These are phyloP conservation scores for Aschersonia sp. DNA, from an alignment of 2,329 filamentous ascomycete species.

Conservation along the genomic window DNA sequence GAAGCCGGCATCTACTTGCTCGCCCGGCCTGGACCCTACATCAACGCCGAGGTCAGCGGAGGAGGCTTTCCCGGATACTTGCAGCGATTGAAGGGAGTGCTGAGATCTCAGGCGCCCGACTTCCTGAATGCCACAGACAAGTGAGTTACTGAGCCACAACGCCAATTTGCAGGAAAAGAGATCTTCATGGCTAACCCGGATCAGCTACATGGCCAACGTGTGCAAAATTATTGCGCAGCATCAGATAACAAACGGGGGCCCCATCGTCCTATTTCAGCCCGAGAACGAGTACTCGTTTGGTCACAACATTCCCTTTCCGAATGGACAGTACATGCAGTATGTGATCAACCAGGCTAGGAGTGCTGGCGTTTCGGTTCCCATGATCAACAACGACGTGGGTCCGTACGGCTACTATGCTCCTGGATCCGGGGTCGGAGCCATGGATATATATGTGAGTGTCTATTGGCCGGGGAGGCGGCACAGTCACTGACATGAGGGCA, in stretches of 20 bases:
- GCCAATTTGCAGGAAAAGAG: too few relatives aligned
- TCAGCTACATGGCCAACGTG: slow-evolving; percentile 45
- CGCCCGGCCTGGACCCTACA: slow-evolving; percentile 57
- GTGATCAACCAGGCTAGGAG: slow-evolving; percentile 53
- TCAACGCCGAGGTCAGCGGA: slow-evolving; percentile 63
- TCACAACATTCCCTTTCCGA: slow-evolving; percentile 40
- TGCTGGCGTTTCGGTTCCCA: slow-evolving; percentile 57
- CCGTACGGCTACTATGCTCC: slow-evolving; percentile 47
- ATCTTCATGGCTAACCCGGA: too few relatives aligned
- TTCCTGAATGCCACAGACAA: slow-evolving; percentile 54
- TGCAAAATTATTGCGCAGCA: slow-evolving; percentile 53
- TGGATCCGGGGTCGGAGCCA: slow-evolving; percentile 36
- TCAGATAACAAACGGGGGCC: slow-evolving; percentile 73
- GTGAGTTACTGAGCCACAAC: slow-evolving; percentile 20
- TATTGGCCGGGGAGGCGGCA: background rate
- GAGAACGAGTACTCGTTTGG: slow-evolving; percentile 65
- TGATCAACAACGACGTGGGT: slow-evolving; percentile 62
- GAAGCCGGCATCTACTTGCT: slow-evolving; percentile 65
- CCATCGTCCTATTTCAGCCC: slow-evolving; percentile 63
- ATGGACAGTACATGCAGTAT: slow-evolving; percentile 54
- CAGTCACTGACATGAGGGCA: slow-evolving; percentile 1
- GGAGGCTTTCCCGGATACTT: slow-evolving; percentile 76
- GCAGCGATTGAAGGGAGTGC: slow-evolving; percentile 46
- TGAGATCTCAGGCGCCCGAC: slow-evolving; percentile 47
- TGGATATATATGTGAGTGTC: slow-evolving; percentile 39